phyloP scores from a whole-genome alignment of 2,329 filamentous ascomycete genomes.

The Penicillium oxalicum region DNA sequence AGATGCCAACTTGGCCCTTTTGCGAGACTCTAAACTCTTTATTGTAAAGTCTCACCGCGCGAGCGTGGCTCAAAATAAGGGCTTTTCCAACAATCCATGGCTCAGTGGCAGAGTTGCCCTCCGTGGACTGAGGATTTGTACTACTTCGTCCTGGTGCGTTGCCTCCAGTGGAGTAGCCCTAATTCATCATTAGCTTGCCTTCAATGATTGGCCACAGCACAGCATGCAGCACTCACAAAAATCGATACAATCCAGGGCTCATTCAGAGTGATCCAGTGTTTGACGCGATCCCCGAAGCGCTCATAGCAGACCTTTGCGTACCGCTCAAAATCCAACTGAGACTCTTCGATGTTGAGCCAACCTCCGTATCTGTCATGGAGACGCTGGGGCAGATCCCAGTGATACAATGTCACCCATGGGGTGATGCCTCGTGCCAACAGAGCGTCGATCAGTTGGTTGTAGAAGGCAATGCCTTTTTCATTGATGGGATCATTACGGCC shows the following conservation, averaged over 20 bases:
- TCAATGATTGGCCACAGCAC: neutral
- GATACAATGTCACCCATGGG: conserved; percentile 41
- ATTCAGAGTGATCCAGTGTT: conserved; percentile 40
- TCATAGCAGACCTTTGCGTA: conserved; percentile 37
- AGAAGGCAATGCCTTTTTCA: conserved; percentile 40
- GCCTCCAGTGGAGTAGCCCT: conserved; percentile 17
- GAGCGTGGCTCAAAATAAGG: conserved; percentile 23
- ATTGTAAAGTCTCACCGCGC: conserved; percentile 18
- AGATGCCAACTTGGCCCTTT: conserved; percentile 16
- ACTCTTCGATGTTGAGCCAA: conserved; percentile 22
- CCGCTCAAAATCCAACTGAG: conserved; percentile 34
- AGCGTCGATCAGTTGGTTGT: conserved; percentile 41
- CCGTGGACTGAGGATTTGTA: conserved; percentile 8
- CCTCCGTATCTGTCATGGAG: conserved; percentile 35
- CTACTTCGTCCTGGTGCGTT: conserved; percentile 23
- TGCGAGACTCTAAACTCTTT: conserved; percentile 18
- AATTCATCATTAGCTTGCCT: neutral
- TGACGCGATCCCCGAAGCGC: conserved; percentile 35
- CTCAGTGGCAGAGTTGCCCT: conserved; percentile 19
- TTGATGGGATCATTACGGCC: conserved; percentile 38
- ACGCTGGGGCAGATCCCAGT: conserved; percentile 37
- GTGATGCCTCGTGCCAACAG: conserved; percentile 35
- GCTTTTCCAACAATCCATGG: conserved; percentile 24
- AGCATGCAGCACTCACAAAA: conserved; percentile 5
- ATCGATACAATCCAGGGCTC: conserved; percentile 32